These are phyloP conservation scores for Phytophthora sp. DNA, from an alignment of 352 stramenopile genomes.

Conservation along the genomic window DNA sequence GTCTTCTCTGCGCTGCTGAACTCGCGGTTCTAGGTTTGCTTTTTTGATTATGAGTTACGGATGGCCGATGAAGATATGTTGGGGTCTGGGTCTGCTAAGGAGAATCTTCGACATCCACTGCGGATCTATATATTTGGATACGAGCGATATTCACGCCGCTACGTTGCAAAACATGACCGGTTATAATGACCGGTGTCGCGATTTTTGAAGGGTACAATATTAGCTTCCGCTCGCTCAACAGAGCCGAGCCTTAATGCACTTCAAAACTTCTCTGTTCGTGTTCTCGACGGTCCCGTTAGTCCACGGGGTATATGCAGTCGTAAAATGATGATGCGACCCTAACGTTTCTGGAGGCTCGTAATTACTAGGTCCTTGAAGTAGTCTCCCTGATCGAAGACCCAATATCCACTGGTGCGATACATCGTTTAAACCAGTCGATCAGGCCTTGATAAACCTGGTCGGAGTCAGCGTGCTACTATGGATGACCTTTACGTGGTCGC, in stretches of 20 bases:
- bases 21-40: too few species aligned
- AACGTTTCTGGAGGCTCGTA: background rate
- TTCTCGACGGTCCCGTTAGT: constrained; percentile 10
- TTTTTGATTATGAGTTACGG: too few species aligned
- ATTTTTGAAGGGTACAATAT: too few species aligned
- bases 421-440: constrained; percentile 6
- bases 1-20: too few species aligned
- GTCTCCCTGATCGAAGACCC: constrained; percentile 2
- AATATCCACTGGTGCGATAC: background rate
- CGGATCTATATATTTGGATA: too few species aligned
- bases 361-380: background rate
- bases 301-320: background rate
- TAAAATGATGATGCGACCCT: constrained; percentile 5
- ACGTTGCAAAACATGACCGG: too few species aligned
- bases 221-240: background rate
- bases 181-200: too few species aligned
- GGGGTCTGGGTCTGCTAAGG: too few species aligned
- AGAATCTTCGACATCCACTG: too few species aligned
- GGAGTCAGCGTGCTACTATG: background rate
- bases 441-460: background rate
- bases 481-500: constrained; percentile 12
- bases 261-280: background rate
- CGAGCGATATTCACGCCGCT: too few species aligned
- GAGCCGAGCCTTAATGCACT: background rate
- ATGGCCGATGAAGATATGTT: too few species aligned